Evolutionary conservation across 176 grass and related monocot genomes (phyloP).

Genomic region (Oryza meyeriana): DNA sequence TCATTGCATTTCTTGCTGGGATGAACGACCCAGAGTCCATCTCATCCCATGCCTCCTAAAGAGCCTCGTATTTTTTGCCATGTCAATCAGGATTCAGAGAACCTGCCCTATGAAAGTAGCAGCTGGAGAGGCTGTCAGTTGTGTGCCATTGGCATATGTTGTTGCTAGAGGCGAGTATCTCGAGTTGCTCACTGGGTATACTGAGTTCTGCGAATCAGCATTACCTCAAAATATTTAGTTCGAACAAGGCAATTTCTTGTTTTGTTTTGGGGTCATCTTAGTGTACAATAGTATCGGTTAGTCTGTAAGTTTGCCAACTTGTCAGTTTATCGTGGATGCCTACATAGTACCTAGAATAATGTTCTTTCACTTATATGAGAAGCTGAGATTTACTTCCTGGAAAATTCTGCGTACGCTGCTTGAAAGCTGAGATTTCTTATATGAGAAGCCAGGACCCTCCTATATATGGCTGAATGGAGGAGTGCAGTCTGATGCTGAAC

Average conservation of each 20-base stretch:
- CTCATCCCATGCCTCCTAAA: constrained; percentile 7
- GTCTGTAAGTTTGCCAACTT: neutral
- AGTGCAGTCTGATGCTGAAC: too few relatives aligned
- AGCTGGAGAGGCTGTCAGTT: neutral
- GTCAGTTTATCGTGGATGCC: neutral
- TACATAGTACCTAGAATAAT: neutral
- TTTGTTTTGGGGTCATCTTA: neutral
- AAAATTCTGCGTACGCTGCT: neutral
- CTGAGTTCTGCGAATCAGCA: neutral
- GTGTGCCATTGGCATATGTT: neutral
- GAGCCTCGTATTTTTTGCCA: neutral
- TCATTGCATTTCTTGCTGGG: constrained; percentile 65
- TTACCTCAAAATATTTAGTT: neutral
- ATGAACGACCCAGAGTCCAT: constrained; percentile 61
- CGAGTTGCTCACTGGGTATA: neutral
- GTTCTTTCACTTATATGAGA: neutral
- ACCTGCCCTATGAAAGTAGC: neutral
- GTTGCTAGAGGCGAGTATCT: neutral
- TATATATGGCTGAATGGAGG: too few relatives aligned
- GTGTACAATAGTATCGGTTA: neutral
- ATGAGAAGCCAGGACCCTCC: neutral
- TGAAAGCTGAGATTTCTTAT: neutral
- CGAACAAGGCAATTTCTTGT: neutral
- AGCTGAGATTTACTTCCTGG: neutral
- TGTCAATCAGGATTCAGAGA: neutral